Evolutionary conservation across 2,329 filamentous ascomycete genomes (phyloP).

Genomic region (Cladosporium cucumerinum): DNA sequence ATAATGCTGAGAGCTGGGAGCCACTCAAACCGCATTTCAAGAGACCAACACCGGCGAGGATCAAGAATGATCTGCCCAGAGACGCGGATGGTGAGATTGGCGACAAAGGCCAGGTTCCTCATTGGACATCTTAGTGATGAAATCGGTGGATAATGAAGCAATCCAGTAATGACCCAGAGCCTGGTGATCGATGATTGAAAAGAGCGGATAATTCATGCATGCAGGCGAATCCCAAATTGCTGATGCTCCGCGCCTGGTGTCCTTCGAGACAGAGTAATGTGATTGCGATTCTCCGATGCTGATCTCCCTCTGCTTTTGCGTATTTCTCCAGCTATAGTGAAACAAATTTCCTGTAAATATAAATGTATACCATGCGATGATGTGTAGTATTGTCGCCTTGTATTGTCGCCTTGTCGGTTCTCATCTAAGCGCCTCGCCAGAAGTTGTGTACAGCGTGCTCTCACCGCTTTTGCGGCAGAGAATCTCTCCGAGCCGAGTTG

Average conservation of each 20-base stretch:
- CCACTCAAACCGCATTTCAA: slow-evolving; percentile 46
- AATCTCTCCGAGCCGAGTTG: background rate
- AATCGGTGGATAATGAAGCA: background rate
- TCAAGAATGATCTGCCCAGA: slow-evolving; percentile 22
- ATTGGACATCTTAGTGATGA: slow-evolving; percentile 22
- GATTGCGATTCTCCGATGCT: background rate
- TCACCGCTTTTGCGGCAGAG: slow-evolving; percentile 9
- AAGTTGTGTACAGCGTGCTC: background rate
- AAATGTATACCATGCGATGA: background rate
- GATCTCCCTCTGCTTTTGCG: background rate
- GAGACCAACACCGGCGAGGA: slow-evolving; percentile 21
- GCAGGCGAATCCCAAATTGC: background rate
- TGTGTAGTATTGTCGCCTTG: background rate
- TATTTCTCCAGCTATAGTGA: too few relatives aligned
- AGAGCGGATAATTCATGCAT: background rate
- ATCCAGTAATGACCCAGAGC: background rate
- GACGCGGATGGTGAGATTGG: slow-evolving; percentile 24
- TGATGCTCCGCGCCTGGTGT: background rate
- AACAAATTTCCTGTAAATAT: too few relatives aligned
- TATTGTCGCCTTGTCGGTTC: background rate
- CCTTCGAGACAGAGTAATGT: background rate
- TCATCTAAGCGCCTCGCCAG: background rate
- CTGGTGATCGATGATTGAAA: background rate
- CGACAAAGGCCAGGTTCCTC: slow-evolving; percentile 29
- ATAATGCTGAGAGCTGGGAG: slow-evolving; percentile 79